Conservation (phyloP, 257 asterid species). For the Marsdenia floribunda region DNA sequence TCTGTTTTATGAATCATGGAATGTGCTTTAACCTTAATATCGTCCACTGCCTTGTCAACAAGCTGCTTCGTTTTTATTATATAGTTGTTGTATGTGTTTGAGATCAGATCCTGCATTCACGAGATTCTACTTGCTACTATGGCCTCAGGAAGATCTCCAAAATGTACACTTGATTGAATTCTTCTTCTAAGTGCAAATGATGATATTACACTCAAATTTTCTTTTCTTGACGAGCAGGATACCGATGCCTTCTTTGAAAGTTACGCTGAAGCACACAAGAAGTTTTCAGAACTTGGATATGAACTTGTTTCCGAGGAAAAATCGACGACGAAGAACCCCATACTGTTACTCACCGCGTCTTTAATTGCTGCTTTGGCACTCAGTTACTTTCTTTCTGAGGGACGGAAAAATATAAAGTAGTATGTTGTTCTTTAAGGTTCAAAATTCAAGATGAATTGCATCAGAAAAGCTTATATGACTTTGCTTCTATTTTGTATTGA, state of each 20-base stretch:
- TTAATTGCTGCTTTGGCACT: slow-evolving; percentile 73
- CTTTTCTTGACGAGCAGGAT: slow-evolving; percentile 79
- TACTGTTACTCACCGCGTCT: slow-evolving; percentile 75
- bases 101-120: no score
- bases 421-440: slow-evolving; percentile 1
- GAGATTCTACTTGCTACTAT: no score
- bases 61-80: no score
- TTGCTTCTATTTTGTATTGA: neutral
- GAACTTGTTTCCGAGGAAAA: slow-evolving; percentile 43
- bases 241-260: slow-evolving; percentile 86
- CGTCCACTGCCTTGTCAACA: no score
- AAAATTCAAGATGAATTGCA: neutral
- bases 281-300: slow-evolving; percentile 83
- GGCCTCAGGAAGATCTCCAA: no score
- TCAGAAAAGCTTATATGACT: neutral
- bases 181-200: no score
- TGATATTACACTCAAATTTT: neutral
- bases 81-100: no score
- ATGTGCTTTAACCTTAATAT: no score
- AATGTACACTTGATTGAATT: no score
- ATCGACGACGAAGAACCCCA: slow-evolving; percentile 63
- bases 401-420: slow-evolving; percentile 54
- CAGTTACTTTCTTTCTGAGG: slow-evolving; percentile 78
- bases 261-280: slow-evolving; percentile 70
- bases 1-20: no score